Percentiles rank a stretch among this genome's conserved stretches.
Evolutionary conservation across 202 grass and related monocot species (phyloP).

Genomic region (Dendrocalamus latiflorus): DNA sequence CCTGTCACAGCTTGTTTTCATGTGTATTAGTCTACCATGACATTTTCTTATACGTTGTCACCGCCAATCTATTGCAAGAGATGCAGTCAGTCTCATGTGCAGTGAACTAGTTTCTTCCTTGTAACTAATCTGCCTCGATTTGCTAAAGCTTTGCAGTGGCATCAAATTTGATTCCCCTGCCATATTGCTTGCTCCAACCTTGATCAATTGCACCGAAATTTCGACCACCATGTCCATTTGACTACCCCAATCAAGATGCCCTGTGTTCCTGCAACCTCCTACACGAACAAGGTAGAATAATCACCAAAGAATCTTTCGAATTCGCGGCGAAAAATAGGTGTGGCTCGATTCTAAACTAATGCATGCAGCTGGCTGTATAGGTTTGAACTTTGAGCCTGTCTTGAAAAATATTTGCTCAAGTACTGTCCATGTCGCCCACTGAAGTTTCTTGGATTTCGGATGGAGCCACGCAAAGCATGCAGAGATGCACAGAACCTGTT

Average conservation of each 20-base stretch:
- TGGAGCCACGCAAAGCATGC: not conserved
- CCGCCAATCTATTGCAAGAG: constrained; percentile 22
- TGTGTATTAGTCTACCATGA: not conserved
- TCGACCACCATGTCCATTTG: constrained; percentile 24
- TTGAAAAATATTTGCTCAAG: constrained; percentile 14
- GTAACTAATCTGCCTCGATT: constrained; percentile 14
- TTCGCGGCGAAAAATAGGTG: constrained; percentile 17
- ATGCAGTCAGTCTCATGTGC: not conserved
- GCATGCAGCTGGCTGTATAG: not conserved
- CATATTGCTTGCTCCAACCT: not conserved
- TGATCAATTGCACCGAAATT: constrained; percentile 31
- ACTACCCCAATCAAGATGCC: constrained; percentile 34
- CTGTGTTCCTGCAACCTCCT: constrained; percentile 51
- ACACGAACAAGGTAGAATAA: constrained; percentile 29
- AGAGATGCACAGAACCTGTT: not conserved
- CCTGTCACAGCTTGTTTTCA: constrained; percentile 1
- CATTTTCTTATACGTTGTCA: not conserved
- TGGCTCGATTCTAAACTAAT: not conserved
- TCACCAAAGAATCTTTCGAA: constrained; percentile 31
- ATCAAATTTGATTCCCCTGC: constrained; percentile 46
- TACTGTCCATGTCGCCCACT: constrained; percentile 24
- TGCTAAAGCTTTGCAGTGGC: not conserved
- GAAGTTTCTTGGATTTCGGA: constrained; percentile 48
- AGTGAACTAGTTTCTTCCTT: not conserved
- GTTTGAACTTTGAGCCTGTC: not conserved